Percentiles rank a stretch among this genome's conserved stretches.
phyloP scores from a whole-genome alignment of 148 eudicot species.

The Chenopodium suecicum region DNA sequence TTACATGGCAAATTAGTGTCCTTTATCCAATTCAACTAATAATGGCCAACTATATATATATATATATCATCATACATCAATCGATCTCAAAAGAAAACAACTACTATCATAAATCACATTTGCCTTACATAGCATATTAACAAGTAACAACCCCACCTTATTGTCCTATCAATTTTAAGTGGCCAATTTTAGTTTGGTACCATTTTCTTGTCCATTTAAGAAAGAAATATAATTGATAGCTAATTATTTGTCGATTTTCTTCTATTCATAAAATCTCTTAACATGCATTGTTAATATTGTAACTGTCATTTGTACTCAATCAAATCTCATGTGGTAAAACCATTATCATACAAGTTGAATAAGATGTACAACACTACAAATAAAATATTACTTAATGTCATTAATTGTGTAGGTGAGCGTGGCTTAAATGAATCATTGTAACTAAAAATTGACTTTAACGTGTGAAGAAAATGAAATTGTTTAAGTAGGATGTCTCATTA shows the following conservation, averaged over 20 bases:
- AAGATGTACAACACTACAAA: background rate
- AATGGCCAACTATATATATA: conserved; percentile 19
- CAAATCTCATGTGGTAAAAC: background rate
- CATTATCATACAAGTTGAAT: background rate
- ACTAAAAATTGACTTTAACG: background rate
- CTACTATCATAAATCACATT: background rate
- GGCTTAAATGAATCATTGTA: background rate
- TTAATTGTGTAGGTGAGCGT: background rate
- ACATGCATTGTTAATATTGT: conserved; percentile 4
- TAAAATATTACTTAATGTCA: background rate
- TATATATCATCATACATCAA: background rate
- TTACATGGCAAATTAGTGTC: conserved; percentile 8
- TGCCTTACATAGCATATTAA: conserved; percentile 12
- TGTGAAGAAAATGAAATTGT: background rate
- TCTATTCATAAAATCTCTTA: background rate
- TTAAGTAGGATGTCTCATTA: no score
- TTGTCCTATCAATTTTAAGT: conserved; percentile 18
- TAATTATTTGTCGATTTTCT: conserved; percentile 4
- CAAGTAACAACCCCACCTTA: conserved; percentile 14
- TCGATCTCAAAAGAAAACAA: conserved; percentile 9
- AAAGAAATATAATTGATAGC: background rate
- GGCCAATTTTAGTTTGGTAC: conserved; percentile 23
- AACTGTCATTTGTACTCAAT: conserved; percentile 9
- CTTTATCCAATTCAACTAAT: conserved; percentile 12
- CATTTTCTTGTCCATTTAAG: conserved; percentile 3